These are phyloP conservation scores for Tricholoma furcatifolium DNA, from an alignment of 768 basidiomycete species.

Conservation along the genomic window DNA sequence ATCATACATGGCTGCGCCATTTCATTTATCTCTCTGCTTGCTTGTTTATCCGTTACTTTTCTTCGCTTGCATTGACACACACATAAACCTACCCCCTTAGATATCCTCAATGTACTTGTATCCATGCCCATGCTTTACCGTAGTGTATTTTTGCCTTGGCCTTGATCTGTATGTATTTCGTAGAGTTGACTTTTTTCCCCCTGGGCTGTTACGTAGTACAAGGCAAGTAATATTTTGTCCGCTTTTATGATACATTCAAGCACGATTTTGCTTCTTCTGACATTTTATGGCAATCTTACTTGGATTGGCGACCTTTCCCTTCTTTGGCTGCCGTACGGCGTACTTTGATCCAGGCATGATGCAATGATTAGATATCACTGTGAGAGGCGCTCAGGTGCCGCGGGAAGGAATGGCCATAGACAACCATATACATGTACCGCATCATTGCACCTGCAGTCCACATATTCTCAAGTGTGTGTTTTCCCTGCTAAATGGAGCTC, in stretches of 20 bases:
- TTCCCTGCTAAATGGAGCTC: too few relatives aligned
- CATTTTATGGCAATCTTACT: too few relatives aligned
- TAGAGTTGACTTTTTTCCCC: slow-evolving; percentile 7
- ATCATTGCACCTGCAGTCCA: too few relatives aligned
- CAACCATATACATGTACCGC: too few relatives aligned
- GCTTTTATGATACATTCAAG: neutral
- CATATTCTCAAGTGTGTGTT: too few relatives aligned
- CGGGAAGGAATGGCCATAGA: too few relatives aligned
- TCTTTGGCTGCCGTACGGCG: too few relatives aligned
- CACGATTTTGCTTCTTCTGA: too few relatives aligned
- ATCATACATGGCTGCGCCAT: neutral
- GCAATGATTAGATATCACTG: too few relatives aligned
- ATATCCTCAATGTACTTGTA: slow-evolving; percentile 17
- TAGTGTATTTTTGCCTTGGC: slow-evolving; percentile 13
- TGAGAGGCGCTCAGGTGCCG: too few relatives aligned
- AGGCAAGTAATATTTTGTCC: neutral
- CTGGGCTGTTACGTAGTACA: neutral
- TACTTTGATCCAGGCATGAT: too few relatives aligned
- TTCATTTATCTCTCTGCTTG: neutral
- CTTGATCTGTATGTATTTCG: slow-evolving; percentile 14
- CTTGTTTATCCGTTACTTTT: neutral
- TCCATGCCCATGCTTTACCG: neutral
- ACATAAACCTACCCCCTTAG: slow-evolving; percentile 5
- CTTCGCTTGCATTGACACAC: slow-evolving; percentile 3
- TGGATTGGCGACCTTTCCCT: too few relatives aligned